phyloP scores from a whole-genome alignment of 2,329 filamentous ascomycete genomes.

The Orbilia quercus region DNA sequence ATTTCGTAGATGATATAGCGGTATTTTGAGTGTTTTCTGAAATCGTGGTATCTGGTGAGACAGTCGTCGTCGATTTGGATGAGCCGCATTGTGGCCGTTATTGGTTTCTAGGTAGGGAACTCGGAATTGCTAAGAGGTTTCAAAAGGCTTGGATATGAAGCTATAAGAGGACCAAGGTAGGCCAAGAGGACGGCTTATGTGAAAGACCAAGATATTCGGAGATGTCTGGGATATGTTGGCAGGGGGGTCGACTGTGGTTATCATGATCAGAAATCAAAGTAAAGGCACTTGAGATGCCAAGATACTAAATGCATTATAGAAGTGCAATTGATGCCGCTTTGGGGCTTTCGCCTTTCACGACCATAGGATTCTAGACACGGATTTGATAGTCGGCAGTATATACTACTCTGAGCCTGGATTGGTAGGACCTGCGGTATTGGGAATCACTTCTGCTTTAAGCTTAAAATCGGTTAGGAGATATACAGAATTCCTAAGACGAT shows the following conservation, averaged over 20 bases:
- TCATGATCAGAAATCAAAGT: too few relatives aligned
- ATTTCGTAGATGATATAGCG: background rate
- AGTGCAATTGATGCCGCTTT: background rate
- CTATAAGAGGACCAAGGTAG: background rate
- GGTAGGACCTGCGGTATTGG: background rate
- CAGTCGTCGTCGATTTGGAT: slow-evolving; percentile 3
- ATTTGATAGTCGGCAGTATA: background rate
- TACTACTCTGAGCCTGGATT: background rate
- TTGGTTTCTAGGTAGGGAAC: too few relatives aligned
- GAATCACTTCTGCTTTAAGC: slow-evolving; percentile 1
- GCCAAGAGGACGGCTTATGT: background rate
- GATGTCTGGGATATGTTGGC: background rate
- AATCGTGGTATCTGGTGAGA: background rate
- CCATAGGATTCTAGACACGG: background rate
- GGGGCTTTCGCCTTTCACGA: background rate
- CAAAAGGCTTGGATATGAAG: background rate
- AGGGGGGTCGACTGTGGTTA: background rate
- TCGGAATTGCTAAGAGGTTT: background rate
- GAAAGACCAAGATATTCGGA: background rate
- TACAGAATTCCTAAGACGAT: background rate
- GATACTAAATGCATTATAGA: background rate
- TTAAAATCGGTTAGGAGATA: background rate
- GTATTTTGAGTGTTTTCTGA: background rate
- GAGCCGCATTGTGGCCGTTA: background rate
- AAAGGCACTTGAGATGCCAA: background rate